Conservation (phyloP, 805 yeast species). For the Myxozyma neglecta region DNA sequence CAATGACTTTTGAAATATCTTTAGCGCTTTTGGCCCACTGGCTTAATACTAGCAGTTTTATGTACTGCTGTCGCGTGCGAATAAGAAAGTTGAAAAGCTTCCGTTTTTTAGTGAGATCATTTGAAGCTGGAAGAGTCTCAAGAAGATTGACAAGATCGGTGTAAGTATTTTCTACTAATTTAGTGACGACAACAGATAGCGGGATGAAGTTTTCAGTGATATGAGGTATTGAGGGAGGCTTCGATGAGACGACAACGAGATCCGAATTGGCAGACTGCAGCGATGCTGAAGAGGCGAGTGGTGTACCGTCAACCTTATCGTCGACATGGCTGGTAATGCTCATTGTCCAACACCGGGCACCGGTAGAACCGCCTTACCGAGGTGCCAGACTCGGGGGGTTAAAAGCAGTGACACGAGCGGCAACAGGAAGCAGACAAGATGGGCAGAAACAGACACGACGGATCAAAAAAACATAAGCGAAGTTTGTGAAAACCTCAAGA, state of each 20-base stretch:
- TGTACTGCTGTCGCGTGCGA: conserved; percentile 73
- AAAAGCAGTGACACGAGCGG: conserved; percentile 1
- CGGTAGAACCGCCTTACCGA: conserved; percentile 5
- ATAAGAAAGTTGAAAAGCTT: conserved; percentile 68
- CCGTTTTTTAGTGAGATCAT: conserved; percentile 66
- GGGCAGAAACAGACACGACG: neutral
- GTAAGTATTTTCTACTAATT: conserved; percentile 61
- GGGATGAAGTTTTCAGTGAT: conserved; percentile 70
- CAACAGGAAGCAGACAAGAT: neutral
- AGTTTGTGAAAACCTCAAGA: too few species aligned
- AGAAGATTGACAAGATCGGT: conserved; percentile 61
- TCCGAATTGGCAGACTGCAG: neutral
- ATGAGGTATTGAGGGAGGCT: conserved; percentile 56
- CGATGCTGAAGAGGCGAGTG: neutral
- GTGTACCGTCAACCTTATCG: neutral
- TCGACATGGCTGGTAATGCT: neutral
- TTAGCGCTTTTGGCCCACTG: conserved; percentile 83
- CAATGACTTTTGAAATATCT: conserved; percentile 74
- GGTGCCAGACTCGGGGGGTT: conserved; percentile 10
- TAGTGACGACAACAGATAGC: conserved; percentile 56
- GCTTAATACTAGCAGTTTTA: conserved; percentile 77
- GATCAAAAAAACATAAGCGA: too few species aligned
- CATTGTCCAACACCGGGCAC: conserved; percentile 6
- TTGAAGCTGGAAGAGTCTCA: conserved; percentile 58
- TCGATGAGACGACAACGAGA: neutral